These are phyloP conservation scores for Elaphomyces granulatus DNA, from an alignment of 495 filamentous ascomycete genomes.

Conservation along the genomic window DNA sequence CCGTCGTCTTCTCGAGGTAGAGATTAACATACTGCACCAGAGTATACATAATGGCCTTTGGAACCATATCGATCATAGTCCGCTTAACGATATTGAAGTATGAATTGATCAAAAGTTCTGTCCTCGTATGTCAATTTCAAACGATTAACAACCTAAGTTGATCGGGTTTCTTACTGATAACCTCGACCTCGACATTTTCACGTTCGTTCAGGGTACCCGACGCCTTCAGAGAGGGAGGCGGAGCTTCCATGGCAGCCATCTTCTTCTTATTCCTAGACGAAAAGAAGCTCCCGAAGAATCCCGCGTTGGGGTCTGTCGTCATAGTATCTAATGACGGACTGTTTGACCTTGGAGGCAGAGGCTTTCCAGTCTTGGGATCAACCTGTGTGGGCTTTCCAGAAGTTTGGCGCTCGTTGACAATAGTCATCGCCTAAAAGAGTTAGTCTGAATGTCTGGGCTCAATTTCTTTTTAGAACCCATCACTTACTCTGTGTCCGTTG, in stretches of 20 bases:
- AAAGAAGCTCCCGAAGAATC: conserved; percentile 97
- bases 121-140: too few relatives aligned
- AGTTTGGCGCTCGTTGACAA: conserved; percentile 81
- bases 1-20: neutral
- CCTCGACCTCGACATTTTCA: conserved; percentile 88
- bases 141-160: too few relatives aligned
- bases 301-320: conserved; percentile 40
- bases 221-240: conserved; percentile 84
- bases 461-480: conserved; percentile 7
- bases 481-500: conserved; percentile 70
- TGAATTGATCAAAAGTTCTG: conserved; percentile 86
- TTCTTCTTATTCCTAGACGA: conserved; percentile 99
- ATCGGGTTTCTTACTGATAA: conserved; percentile 84
- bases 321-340: conserved; percentile 47
- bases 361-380: conserved; percentile 97
- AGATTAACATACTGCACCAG: conserved; percentile 65
- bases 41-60: conserved; percentile 97
- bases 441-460: neutral
- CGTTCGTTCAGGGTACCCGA: conserved; percentile 84
- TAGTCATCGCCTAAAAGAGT: conserved; percentile 67
- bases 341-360: conserved; percentile 60
- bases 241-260: conserved; percentile 96
- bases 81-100: conserved; percentile 97
- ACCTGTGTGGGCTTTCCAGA: conserved; percentile 82
- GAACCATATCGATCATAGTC: conserved; percentile 99